Conservation (phyloP, 257 asterid genomes). For the Solanum corneliomulleri region DNA sequence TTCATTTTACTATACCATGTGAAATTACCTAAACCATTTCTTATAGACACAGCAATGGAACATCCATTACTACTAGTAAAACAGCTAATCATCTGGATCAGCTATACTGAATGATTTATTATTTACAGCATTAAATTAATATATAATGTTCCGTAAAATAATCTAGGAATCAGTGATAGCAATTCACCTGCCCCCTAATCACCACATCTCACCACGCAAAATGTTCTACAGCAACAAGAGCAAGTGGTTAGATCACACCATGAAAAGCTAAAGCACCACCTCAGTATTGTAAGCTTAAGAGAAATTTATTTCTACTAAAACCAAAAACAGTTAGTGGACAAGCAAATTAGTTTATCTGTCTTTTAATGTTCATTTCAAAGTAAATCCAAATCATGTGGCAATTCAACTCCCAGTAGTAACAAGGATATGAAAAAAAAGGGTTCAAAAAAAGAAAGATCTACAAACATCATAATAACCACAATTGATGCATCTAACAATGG, state of each 20-base stretch:
- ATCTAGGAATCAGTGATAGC: background rate
- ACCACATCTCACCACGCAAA: background rate
- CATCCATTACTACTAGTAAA: background rate
- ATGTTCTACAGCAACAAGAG: background rate
- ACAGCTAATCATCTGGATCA: background rate
- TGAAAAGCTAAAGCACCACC: background rate
- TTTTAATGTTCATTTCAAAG: background rate
- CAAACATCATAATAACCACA: background rate
- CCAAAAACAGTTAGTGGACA: background rate
- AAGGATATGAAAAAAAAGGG: background rate
- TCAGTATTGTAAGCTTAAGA: background rate
- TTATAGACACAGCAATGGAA: background rate
- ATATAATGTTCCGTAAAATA: background rate
- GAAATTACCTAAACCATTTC: background rate
- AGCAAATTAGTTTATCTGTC: background rate
- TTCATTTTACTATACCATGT: background rate
- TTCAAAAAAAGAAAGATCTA: background rate
- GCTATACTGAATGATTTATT: background rate
- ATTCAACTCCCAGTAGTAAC: background rate
- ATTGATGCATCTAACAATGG: background rate
- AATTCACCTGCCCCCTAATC: background rate
- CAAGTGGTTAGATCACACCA: background rate
- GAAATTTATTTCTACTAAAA: background rate
- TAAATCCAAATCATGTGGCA: background rate
- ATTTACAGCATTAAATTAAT: background rate